Evolutionary conservation across 768 basidiomycete genomes (phyloP).

Genomic region (Mycena floridula): DNA sequence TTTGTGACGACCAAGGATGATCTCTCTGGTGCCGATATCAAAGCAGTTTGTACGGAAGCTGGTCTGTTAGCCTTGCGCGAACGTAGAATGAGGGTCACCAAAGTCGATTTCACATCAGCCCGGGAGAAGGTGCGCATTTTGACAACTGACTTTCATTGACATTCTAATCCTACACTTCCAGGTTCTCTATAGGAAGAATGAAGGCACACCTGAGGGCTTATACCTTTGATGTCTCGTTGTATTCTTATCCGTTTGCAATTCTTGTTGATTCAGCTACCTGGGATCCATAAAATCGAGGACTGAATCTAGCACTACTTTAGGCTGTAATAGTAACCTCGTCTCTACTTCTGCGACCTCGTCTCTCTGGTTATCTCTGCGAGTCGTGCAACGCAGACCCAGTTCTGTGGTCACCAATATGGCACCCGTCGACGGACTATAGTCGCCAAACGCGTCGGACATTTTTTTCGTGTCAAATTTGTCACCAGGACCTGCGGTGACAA

Average conservation of each 20-base stretch:
- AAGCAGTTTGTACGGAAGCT: constrained; percentile 99
- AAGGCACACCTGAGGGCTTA: constrained; percentile 88
- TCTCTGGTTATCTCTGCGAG: constrained; percentile 29
- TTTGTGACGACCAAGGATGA: constrained; percentile 96
- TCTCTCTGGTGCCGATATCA: constrained; percentile 95
- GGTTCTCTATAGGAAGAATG: constrained; percentile 95
- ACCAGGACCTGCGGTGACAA: constrained; percentile 54
- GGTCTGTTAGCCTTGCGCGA: constrained; percentile 92
- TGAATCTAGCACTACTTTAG: constrained; percentile 77
- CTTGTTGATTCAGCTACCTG: no score
- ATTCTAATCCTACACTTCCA: constrained; percentile 19
- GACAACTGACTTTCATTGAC: background rate
- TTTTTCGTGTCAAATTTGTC: constrained; percentile 39
- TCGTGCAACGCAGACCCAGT: constrained; percentile 62
- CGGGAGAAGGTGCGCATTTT: constrained; percentile 77
- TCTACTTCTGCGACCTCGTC: constrained; percentile 32
- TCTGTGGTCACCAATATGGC: constrained; percentile 65
- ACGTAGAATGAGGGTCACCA: constrained; percentile 89
- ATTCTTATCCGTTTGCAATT: background rate
- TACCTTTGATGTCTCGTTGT: constrained; percentile 49
- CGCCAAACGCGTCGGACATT: constrained; percentile 62
- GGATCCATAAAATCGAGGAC: constrained; percentile 48
- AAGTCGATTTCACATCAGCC: constrained; percentile 84
- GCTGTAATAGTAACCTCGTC: constrained; percentile 53
- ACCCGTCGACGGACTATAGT: constrained; percentile 44